Percentiles rank a stretch among this genome's conserved stretches.
These are phyloP conservation scores for Imleria badia DNA, from an alignment of 768 basidiomycete species.

Conservation along the genomic window DNA sequence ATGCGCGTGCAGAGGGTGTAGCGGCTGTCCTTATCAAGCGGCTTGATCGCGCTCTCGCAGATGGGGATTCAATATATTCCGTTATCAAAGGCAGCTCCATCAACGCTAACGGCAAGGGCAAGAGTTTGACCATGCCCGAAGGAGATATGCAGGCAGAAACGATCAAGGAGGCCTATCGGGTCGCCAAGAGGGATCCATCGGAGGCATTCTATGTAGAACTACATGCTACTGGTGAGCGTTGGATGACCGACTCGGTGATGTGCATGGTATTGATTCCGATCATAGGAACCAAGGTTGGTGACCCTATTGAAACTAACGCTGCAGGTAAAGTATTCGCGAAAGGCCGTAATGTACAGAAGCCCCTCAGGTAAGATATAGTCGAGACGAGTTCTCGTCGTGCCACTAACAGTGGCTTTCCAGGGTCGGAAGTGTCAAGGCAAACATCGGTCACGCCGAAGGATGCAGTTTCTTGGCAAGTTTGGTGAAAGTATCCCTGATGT, in stretches of 20 bases:
- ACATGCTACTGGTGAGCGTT: constrained; percentile 45
- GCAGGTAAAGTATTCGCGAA: constrained; percentile 38
- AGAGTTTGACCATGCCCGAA: constrained; percentile 36
- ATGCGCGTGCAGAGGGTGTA: constrained; percentile 30
- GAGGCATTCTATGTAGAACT: constrained; percentile 51
- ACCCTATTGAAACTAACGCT: constrained; percentile 52
- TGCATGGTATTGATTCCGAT: neutral
- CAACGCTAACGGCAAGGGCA: constrained; percentile 35
- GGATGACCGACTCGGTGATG: neutral
- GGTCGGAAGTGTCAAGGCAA: constrained; percentile 29
- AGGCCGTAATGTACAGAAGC: constrained; percentile 15
- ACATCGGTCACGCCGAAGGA: constrained; percentile 28
- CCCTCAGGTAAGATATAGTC: constrained; percentile 14
- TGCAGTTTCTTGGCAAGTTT: constrained; percentile 36
- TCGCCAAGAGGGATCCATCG: constrained; percentile 28
- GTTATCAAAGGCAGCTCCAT: constrained; percentile 33
- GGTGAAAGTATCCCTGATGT: constrained; percentile 34
- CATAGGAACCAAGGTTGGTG: constrained; percentile 42
- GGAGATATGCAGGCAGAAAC: constrained; percentile 34
- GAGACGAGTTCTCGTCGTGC: neutral
- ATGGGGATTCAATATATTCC: constrained; percentile 33
- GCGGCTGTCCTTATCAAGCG: constrained; percentile 36
- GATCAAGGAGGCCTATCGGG: constrained; percentile 33
- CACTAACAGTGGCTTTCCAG: constrained; percentile 3
- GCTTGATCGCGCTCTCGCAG: constrained; percentile 30